Conservation (phyloP, 768 basidiomycete species). For the Tricholoma sp. region DNA sequence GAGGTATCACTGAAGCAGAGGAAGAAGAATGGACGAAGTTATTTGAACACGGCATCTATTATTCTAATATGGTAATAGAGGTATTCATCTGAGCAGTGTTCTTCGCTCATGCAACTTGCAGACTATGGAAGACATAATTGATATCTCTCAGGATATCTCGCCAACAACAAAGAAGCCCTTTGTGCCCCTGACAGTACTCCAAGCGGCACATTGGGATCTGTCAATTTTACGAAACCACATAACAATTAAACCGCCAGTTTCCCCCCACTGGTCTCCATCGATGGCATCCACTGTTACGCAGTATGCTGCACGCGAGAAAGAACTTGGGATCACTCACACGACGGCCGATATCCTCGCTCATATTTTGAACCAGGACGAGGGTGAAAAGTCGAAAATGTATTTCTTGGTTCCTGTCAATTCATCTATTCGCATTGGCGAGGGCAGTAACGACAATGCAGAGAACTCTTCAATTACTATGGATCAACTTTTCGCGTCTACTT, state of each 20-base stretch:
- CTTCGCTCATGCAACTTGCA: slow-evolving; percentile 25
- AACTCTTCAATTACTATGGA: slow-evolving; percentile 52
- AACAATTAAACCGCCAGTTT: slow-evolving; percentile 34
- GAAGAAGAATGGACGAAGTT: slow-evolving; percentile 66
- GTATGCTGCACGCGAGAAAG: slow-evolving; percentile 44
- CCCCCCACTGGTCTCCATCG: slow-evolving; percentile 24
- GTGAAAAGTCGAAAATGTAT: slow-evolving; percentile 35
- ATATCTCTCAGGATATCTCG: slow-evolving; percentile 70
- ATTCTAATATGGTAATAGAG: slow-evolving; percentile 71
- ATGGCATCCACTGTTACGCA: not conserved
- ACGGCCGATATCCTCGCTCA: slow-evolving; percentile 45
- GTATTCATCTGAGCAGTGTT: not conserved
- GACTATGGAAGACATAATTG: slow-evolving; percentile 75
- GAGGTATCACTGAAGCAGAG: slow-evolving; percentile 51
- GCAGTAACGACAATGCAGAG: slow-evolving; percentile 33
- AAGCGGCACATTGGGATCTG: slow-evolving; percentile 77
- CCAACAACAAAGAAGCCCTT: slow-evolving; percentile 64
- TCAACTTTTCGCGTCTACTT: slow-evolving; percentile 51
- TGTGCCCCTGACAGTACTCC: slow-evolving; percentile 61
- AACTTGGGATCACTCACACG: slow-evolving; percentile 58
- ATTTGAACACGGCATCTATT: slow-evolving; percentile 78
- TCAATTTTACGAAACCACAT: slow-evolving; percentile 61
- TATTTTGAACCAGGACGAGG: slow-evolving; percentile 14
- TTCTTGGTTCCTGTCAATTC: slow-evolving; percentile 66
- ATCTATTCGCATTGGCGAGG: slow-evolving; percentile 73